A percentile compares a stretch with the other conserved stretches of the same genome.
Conservation (phyloP, 139 green algal genomes). For the Coelastrella sp. region DNA sequence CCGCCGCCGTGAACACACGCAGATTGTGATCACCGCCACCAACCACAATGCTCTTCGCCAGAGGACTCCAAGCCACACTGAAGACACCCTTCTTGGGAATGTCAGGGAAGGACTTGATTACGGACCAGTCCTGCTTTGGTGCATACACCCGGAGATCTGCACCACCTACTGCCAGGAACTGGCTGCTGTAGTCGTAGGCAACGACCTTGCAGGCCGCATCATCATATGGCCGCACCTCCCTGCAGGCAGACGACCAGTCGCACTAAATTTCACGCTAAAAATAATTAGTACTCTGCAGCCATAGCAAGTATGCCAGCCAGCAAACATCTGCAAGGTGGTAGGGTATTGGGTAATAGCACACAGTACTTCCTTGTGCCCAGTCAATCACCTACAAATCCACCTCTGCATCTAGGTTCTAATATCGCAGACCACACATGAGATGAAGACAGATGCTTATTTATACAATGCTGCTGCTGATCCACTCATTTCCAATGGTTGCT, state of each 20-base stretch:
- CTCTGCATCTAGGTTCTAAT: too few species aligned
- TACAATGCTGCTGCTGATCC: too few species aligned
- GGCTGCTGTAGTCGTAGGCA: slow-evolving; percentile 82
- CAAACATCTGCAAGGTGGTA: too few species aligned
- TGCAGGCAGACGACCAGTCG: slow-evolving; percentile 10
- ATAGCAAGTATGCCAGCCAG: too few species aligned
- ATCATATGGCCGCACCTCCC: slow-evolving; percentile 75
- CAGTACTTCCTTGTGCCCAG: too few species aligned
- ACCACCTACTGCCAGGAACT: slow-evolving; percentile 90
- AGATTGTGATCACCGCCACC: slow-evolving; percentile 91
- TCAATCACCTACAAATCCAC: too few species aligned
- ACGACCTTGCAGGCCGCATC: slow-evolving; percentile 59
- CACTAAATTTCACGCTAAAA: not conserved
- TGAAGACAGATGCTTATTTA: too few species aligned
- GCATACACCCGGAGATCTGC: slow-evolving; percentile 76
- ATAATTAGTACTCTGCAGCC: not conserved
- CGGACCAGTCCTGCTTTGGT: slow-evolving; percentile 83
- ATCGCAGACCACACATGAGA: too few species aligned
- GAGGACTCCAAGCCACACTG: slow-evolving; percentile 69
- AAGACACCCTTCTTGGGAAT: slow-evolving; percentile 82
- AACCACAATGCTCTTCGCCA: slow-evolving; percentile 80
- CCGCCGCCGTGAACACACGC: slow-evolving; percentile 66
- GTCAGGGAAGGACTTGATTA: slow-evolving; percentile 71
- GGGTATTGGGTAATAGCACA: too few species aligned
- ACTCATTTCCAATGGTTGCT: too few species aligned